These are phyloP conservation scores for Colletotrichum falcatum DNA, from an alignment of 2,329 filamentous ascomycete species.

Conservation along the genomic window DNA sequence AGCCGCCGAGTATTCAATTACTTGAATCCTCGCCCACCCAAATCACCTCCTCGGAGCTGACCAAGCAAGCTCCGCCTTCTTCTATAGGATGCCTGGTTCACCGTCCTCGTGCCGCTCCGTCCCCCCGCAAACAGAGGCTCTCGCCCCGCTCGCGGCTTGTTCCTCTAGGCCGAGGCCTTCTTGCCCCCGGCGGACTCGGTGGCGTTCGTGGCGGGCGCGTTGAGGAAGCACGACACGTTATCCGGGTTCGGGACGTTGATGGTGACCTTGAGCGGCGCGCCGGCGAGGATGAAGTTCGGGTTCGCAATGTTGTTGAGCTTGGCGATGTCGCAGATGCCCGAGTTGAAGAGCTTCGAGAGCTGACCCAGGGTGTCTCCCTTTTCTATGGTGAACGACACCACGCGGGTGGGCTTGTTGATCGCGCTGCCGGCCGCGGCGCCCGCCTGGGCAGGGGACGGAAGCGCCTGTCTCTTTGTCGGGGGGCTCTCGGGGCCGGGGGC, in stretches of 20 bases:
- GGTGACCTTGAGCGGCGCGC: slow-evolving; percentile 16
- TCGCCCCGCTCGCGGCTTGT: slow-evolving; percentile 6
- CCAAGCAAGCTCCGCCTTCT: background rate
- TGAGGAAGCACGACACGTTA: slow-evolving; percentile 22
- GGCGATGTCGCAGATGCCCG: slow-evolving; percentile 38
- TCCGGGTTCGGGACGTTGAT: slow-evolving; percentile 32
- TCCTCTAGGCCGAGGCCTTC: slow-evolving; percentile 10
- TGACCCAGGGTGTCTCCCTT: slow-evolving; percentile 30
- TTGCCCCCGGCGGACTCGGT: background rate
- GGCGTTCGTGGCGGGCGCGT: slow-evolving; percentile 7
- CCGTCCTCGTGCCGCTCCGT: background rate
- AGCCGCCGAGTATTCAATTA: background rate
- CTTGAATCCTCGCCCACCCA: background rate
- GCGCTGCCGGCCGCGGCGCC: background rate
- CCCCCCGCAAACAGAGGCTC: background rate
- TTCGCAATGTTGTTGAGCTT: slow-evolving; percentile 28
- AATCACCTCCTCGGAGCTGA: background rate
- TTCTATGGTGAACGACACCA: slow-evolving; percentile 12
- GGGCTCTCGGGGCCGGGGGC: slow-evolving; percentile 9
- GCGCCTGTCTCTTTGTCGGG: slow-evolving; percentile 13
- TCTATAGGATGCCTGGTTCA: background rate
- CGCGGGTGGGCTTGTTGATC: slow-evolving; percentile 25
- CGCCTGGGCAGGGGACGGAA: background rate
- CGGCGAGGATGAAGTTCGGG: slow-evolving; percentile 26
- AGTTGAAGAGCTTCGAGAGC: slow-evolving; percentile 30